Percentiles rank a stretch among this genome's conserved stretches.
These are phyloP conservation scores for Eucalyptus viminalis DNA, from an alignment of 345 rosid species.

Conservation along the genomic window DNA sequence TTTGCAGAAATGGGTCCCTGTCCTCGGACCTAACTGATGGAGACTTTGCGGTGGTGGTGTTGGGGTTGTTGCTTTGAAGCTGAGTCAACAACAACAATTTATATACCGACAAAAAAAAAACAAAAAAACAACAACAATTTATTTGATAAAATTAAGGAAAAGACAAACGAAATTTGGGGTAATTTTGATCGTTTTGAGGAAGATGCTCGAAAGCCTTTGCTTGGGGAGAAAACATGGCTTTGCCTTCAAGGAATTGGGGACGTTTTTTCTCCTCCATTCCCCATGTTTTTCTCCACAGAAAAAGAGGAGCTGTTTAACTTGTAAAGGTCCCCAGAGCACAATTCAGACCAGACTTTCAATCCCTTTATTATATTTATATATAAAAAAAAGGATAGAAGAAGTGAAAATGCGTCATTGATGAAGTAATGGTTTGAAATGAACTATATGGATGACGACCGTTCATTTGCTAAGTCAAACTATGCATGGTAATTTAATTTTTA, in stretches of 20 bases:
- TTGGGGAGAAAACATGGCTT: not conserved
- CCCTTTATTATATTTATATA: not conserved
- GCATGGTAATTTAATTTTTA: no score
- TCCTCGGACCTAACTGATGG: not conserved
- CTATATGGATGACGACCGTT: accelerated
- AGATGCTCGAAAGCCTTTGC: not conserved
- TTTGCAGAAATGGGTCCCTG: not conserved
- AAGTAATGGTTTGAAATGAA: not conserved
- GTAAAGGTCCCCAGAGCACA: accelerated
- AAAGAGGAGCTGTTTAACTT: not conserved
- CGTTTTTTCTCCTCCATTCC: not conserved
- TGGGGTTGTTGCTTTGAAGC: not conserved
- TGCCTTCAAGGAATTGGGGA: not conserved
- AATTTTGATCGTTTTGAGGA: not conserved
- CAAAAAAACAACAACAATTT: not conserved
- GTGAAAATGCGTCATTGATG: not conserved
- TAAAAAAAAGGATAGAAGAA: not conserved
- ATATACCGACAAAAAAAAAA: no score
- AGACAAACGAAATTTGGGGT: not conserved
- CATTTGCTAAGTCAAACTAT: not conserved
- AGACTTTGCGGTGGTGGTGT: not conserved
- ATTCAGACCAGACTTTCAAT: not conserved
- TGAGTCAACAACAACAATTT: not conserved
- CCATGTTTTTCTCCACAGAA: not conserved
- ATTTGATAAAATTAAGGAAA: not conserved